These are phyloP conservation scores for Moesziomyces sp. DNA, from an alignment of 1,284 basidiomycete genomes.

Conservation along the genomic window DNA sequence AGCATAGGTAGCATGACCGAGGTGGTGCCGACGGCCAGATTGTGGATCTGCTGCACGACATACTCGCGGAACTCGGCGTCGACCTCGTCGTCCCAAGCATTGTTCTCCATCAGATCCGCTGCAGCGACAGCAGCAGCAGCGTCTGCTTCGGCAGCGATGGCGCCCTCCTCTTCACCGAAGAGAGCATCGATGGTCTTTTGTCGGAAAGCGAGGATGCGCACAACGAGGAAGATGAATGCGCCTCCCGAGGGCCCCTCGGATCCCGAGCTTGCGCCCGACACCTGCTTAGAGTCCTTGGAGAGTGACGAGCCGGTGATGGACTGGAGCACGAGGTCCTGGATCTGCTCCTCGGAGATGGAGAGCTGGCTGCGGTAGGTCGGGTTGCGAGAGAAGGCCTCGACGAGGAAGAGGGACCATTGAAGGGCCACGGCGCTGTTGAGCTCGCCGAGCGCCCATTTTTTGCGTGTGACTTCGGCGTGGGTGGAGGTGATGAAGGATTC, in stretches of 20 bases:
- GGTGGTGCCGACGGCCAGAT: conserved; percentile 50
- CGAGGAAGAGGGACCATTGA: conserved; percentile 81
- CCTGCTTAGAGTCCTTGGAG: conserved; percentile 71
- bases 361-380: conserved; percentile 56
- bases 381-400: conserved; percentile 54
- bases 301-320: conserved; percentile 49
- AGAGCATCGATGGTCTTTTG: conserved; percentile 61
- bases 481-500: conserved; percentile 62
- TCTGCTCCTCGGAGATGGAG: conserved; percentile 50
- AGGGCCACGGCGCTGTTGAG: conserved; percentile 81
- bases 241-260: conserved; percentile 81
- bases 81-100: conserved; percentile 67
- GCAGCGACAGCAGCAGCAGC: conserved; percentile 52
- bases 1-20: conserved; percentile 60
- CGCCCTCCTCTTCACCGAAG: conserved; percentile 73
- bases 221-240: conserved; percentile 79
- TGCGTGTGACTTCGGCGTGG: conserved; percentile 57
- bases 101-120: conserved; percentile 47
- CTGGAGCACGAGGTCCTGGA: conserved; percentile 51
- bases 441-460: conserved; percentile 77
- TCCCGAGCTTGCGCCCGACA: conserved; percentile 73
- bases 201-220: conserved; percentile 67
- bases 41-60: conserved; percentile 62
- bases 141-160: conserved; percentile 50
- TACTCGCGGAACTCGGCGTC: conserved; percentile 63